A percentile compares a stretch with the other conserved stretches of the same genome.
phyloP scores from a whole-genome alignment of 352 stramenopile species.

The Phytophthora sojae region DNA sequence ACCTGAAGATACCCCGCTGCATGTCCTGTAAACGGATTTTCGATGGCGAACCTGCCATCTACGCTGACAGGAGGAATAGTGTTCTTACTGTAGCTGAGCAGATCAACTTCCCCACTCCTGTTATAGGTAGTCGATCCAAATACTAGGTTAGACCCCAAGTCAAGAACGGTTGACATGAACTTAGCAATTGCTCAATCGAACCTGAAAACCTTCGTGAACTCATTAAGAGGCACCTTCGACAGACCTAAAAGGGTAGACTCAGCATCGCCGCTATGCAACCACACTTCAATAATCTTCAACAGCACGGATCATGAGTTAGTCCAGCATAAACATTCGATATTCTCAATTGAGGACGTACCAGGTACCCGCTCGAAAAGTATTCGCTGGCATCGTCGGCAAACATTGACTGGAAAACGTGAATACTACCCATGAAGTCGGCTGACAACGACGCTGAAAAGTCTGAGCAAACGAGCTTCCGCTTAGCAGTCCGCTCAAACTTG shows the following conservation, averaged over 20 bases:
- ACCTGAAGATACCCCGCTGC: conserved; percentile 41
- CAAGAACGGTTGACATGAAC: not conserved
- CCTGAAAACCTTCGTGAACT: conserved; percentile 38
- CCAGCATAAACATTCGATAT: too few relatives aligned
- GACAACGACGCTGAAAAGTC: not conserved
- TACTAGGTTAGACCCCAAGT: not conserved
- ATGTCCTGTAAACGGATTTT: conserved; percentile 55
- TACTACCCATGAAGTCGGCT: conserved; percentile 29
- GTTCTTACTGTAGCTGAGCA: conserved; percentile 7
- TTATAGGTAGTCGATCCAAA: not conserved
- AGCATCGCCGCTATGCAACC: conserved; percentile 25
- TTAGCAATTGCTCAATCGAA: conserved; percentile 5
- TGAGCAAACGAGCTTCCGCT: conserved; percentile 34
- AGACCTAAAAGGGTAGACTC: conserved; percentile 44
- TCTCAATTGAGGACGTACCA: conserved; percentile 35
- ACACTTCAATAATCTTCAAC: conserved; percentile 53
- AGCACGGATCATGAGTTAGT: too few relatives aligned
- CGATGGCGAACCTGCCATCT: conserved; percentile 44
- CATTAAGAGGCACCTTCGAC: conserved; percentile 38
- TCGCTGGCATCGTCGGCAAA: conserved; percentile 25
- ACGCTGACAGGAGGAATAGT: conserved; percentile 39
- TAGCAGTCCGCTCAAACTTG: conserved; percentile 37
- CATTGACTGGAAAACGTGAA: conserved; percentile 42
- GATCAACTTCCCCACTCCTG: not conserved
- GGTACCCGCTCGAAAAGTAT: conserved; percentile 31